These are phyloP conservation scores for Suillus placidus DNA, from an alignment of 768 basidiomycete genomes.

Conservation along the genomic window DNA sequence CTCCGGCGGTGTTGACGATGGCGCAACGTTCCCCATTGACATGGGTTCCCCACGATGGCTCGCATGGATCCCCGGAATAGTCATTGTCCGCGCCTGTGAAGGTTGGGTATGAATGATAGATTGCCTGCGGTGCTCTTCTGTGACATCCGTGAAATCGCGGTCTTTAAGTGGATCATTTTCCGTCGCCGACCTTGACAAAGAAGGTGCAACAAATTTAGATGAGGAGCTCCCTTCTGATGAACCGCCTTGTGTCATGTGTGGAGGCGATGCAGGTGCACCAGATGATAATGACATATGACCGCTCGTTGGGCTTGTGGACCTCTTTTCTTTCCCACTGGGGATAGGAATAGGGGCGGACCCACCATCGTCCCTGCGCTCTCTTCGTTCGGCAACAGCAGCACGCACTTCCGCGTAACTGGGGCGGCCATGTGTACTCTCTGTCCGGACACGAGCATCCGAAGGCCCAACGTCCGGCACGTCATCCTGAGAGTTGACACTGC, in stretches of 20 bases:
- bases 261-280: constrained; percentile 28
- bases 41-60: constrained; percentile 84
- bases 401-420: constrained; percentile 75
- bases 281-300: constrained; percentile 28
- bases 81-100: constrained; percentile 74
- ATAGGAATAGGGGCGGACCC: constrained; percentile 38
- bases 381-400: constrained; percentile 73
- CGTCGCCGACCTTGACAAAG: constrained; percentile 41
- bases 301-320: constrained; percentile 30
- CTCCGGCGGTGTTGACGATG: constrained; percentile 43
- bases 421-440: constrained; percentile 45
- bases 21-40: constrained; percentile 78
- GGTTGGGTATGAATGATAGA: constrained; percentile 76
- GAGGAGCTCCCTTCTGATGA: constrained; percentile 28
- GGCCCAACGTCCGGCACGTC: constrained; percentile 47
- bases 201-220: constrained; percentile 30
- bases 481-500: constrained; percentile 36
- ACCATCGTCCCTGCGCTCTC: constrained; percentile 38
- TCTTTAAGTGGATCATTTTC: constrained; percentile 36
- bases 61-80: constrained; percentile 85
- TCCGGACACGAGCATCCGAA: constrained; percentile 37
- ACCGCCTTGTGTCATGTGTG: constrained; percentile 18
- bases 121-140: constrained; percentile 33
- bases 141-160: constrained; percentile 34
- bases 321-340: constrained; percentile 26